Base-by-base conservation (phyloP, 1,284 basidiomycete genomes). In the Chalciporus sp. region DNA sequence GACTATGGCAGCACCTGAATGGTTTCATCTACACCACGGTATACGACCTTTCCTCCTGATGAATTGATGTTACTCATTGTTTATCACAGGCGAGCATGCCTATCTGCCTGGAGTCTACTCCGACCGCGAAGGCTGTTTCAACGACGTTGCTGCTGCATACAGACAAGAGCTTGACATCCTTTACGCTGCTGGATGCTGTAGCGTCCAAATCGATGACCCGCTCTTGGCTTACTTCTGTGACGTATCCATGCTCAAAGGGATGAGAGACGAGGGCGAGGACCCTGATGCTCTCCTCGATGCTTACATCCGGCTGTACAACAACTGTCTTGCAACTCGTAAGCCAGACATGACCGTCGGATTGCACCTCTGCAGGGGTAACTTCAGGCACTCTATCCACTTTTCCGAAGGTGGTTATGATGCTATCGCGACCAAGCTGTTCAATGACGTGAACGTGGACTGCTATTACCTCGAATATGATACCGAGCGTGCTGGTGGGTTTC, bases 391-490 rank as follows among this genome's bases (percentile, higher is more conserved):
- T 17, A 65, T 82, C n/a, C 82, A 89, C 64, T 91, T 90, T 71
- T 77, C 79, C 26, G 85, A 90, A 66, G 88, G 90, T 5, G 82
- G 85, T 0, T 94, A 93, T 66, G 84, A 82, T 65, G 79, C 77
- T 33, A 92, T 94, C 64, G 86, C 90, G 11, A 69, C 76, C 59
- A 88, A 84, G 71, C 72, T 92, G n/a, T 90, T 91, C 78, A 81
- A 81, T 59, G 72, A 82, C 48, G 76, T 92, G 54, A 81, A 90
- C 64, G 87, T 90, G 19, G 85, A 91, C 63, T 78, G 77, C 43
- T 91, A 86, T 70, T 92, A 89, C 67, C 77, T 88, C 44, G 90
- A 93, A 72, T 93, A 90, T 69, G 91, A 94, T 66, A 87, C 86
- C 16, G 78, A 81, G 53, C 84, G 88, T 26, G 82, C 89, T 0